A percentile compares a stretch with the other conserved stretches of the same genome.
Evolutionary conservation across 768 basidiomycete genomes (phyloP).

Genomic region (Boletus insuetus): DNA sequence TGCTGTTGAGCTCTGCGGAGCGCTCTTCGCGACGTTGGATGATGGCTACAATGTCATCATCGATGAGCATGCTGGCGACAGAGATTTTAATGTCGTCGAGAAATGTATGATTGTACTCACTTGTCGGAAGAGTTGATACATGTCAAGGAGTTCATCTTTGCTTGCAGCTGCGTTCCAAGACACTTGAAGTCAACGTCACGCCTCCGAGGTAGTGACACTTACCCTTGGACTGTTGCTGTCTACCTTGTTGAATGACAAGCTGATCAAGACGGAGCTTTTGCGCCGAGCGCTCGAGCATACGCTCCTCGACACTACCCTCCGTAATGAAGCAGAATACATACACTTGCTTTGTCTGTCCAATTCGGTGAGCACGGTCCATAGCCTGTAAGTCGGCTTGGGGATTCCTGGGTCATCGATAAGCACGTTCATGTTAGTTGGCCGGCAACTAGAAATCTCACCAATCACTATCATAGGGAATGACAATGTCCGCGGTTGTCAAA

Average conservation of each 20-base stretch:
- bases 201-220: conserved; percentile 14
- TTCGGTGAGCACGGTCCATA: conserved; percentile 97
- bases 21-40: conserved; percentile 89
- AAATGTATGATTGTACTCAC: conserved; percentile 40
- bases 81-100: neutral
- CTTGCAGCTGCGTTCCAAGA: conserved; percentile 59
- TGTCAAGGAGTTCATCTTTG: conserved; percentile 95
- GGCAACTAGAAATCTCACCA: conserved; percentile 53
- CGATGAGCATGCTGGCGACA: conserved; percentile 58
- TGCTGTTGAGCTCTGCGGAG: conserved; percentile 82
- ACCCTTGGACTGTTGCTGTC: conserved; percentile 80
- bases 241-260: conserved; percentile 94
- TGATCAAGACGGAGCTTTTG: conserved; percentile 95
- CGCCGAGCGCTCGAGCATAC: conserved; percentile 86
- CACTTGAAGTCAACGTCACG: neutral
- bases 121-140: conserved; percentile 81
- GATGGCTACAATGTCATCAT: conserved; percentile 93
- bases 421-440: neutral
- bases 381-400: conserved; percentile 99
- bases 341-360: conserved; percentile 91
- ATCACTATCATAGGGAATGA: conserved; percentile 94
- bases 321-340: conserved; percentile 86
- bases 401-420: conserved; percentile 58
- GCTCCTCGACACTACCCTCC: conserved; percentile 86
- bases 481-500: conserved; percentile 90